Evolutionary conservation across 768 basidiomycete species (phyloP).

Genomic region (Rossbeevera mucosa): DNA sequence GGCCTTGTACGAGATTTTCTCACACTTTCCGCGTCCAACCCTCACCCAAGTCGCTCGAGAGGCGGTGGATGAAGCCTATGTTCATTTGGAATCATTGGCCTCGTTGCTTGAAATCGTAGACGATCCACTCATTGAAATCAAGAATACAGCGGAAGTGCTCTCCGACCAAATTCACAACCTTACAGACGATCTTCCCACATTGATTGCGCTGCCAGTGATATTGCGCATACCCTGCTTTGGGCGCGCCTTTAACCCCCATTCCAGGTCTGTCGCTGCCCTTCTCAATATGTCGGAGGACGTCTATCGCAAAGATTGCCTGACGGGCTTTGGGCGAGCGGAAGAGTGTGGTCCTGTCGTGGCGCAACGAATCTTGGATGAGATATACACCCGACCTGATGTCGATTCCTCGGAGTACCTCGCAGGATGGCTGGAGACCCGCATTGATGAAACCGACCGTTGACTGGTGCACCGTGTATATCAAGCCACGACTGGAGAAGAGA

Average conservation of each 20-base stretch:
- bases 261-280: constrained; percentile 44
- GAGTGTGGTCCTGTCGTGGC: constrained; percentile 61
- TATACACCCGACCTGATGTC: constrained; percentile 32
- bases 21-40: constrained; percentile 55
- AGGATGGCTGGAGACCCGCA: constrained; percentile 43
- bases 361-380: constrained; percentile 49
- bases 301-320: constrained; percentile 64
- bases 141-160: constrained; percentile 24
- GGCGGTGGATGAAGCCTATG: constrained; percentile 76
- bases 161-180: constrained; percentile 45
- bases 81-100: constrained; percentile 53
- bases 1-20: constrained; percentile 57
- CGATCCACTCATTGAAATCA: constrained; percentile 24
- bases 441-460: constrained; percentile 19
- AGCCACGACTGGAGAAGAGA: background rate
- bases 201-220: constrained; percentile 68
- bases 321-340: constrained; percentile 75
- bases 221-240: constrained; percentile 41
- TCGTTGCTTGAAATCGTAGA: constrained; percentile 52
- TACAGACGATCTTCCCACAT: constrained; percentile 63
- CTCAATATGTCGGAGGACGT: constrained; percentile 56
- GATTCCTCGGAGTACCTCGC: constrained; percentile 32
- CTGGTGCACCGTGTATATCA: background rate
- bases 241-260: background rate
- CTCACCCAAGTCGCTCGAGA: constrained; percentile 62